Percentiles rank a stretch among this genome's conserved stretches.
Conservation (phyloP, 148 eudicot genomes). For the Silene uniflora region DNA sequence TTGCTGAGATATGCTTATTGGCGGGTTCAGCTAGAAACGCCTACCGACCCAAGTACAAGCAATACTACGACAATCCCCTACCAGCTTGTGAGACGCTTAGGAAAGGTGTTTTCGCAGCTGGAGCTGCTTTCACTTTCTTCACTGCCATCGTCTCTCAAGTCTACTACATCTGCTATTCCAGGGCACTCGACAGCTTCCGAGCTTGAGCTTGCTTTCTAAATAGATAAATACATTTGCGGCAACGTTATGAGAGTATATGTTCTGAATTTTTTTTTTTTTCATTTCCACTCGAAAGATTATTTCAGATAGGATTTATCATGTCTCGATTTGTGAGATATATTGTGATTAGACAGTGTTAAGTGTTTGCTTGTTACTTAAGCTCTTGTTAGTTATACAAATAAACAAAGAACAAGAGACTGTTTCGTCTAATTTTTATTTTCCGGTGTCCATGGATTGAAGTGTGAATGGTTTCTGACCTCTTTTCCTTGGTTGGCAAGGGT, state of each 20-base stretch:
- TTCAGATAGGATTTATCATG: constrained; percentile 7
- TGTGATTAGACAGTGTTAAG: constrained; percentile 1
- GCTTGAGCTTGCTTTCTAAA: constrained; percentile 25
- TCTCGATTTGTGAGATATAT: not conserved
- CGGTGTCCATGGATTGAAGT: no score
- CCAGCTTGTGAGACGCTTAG: constrained; percentile 78
- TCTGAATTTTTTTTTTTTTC: not conserved
- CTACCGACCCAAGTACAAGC: constrained; percentile 55
- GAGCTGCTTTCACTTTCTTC: constrained; percentile 74
- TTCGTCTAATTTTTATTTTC: not conserved
- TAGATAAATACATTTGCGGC: not conserved
- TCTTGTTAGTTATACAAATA: constrained; percentile 12
- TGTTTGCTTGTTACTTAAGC: constrained; percentile 6
- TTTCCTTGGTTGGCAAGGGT: no score
- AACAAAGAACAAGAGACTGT: not conserved
- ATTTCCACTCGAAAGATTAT: constrained; percentile 1
- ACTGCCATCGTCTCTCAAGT: constrained; percentile 63
- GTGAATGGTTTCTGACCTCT: no score
- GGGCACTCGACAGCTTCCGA: constrained; percentile 39
- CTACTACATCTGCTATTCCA: constrained; percentile 61
- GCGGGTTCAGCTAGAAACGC: constrained; percentile 84
- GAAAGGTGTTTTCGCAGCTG: constrained; percentile 91
- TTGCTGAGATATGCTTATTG: constrained; percentile 70
- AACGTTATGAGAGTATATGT: not conserved
- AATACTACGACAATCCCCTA: constrained; percentile 35